These are phyloP conservation scores for Aquilaria malaccensis DNA, from an alignment of 345 rosid species.

Conservation along the genomic window DNA sequence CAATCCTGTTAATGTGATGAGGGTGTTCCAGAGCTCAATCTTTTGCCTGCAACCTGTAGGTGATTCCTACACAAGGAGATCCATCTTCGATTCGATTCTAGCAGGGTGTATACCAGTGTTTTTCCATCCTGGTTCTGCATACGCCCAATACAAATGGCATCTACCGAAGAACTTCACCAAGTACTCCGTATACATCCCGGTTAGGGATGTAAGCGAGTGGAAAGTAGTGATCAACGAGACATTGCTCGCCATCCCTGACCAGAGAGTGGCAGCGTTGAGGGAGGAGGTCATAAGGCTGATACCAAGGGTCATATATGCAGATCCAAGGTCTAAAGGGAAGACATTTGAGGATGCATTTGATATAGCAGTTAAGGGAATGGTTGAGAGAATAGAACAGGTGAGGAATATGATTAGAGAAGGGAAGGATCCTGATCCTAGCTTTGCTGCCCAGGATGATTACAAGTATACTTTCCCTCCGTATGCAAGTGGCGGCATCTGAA, in stretches of 20 bases:
- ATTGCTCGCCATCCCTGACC: conserved; percentile 29
- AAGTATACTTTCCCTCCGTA: conserved; percentile 46
- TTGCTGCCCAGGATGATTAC: conserved; percentile 51
- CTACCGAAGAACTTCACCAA: conserved; percentile 34
- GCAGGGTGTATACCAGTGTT: conserved; percentile 66
- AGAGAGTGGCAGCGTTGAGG: conserved; percentile 29
- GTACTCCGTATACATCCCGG: conserved; percentile 51
- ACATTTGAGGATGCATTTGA: conserved; percentile 52
- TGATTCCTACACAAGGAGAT: conserved; percentile 60
- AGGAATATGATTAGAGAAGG: conserved; percentile 42
- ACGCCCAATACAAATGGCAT: conserved; percentile 55
- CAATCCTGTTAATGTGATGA: conserved; percentile 55
- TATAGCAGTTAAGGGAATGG: conserved; percentile 48
- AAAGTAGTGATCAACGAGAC: conserved; percentile 29
- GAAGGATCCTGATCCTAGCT: conserved; percentile 47
- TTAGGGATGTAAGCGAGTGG: conserved; percentile 30
- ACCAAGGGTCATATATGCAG: conserved; percentile 44
- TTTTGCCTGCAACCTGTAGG: conserved; percentile 67
- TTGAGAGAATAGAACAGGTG: conserved; percentile 42
- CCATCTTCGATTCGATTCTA: conserved; percentile 51
- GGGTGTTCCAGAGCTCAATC: conserved; percentile 41
- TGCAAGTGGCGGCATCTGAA: conserved; percentile 15
- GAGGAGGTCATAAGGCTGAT: conserved; percentile 57
- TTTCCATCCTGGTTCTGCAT: conserved; percentile 64
- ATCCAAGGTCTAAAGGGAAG: conserved; percentile 25